phyloP scores from a whole-genome alignment of 805 yeast genomes.

The Kazachstania martiniae region DNA sequence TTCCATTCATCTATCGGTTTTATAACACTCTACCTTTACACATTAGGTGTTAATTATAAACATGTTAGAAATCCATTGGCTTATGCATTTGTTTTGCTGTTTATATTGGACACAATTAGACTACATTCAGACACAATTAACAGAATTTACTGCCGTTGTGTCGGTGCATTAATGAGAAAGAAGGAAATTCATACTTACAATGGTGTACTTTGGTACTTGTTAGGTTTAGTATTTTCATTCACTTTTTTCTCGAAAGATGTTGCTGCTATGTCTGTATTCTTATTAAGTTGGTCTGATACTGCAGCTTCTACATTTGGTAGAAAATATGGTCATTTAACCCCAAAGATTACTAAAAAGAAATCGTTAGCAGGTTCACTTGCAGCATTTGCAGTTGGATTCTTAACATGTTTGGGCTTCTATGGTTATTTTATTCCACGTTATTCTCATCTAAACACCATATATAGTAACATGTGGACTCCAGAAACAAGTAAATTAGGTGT shows the following conservation, averaged over 20 bases:
- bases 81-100: slow-evolving; percentile 44
- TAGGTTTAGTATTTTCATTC: slow-evolving; percentile 70
- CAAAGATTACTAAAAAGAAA: slow-evolving; percentile 61
- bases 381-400: slow-evolving; percentile 64
- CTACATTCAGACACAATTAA: slow-evolving; percentile 55
- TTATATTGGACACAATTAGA: slow-evolving; percentile 57
- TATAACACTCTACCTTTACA: slow-evolving; percentile 62
- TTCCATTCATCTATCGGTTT: slow-evolving; percentile 88
- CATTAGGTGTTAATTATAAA: slow-evolving; percentile 43
- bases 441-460: slow-evolving; percentile 42
- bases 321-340: slow-evolving; percentile 72
- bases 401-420: slow-evolving; percentile 58
- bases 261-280: slow-evolving; percentile 58
- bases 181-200: slow-evolving; percentile 62
- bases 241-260: slow-evolving; percentile 69
- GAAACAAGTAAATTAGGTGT: slow-evolving; percentile 48
- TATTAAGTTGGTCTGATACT: slow-evolving; percentile 94
- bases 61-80: slow-evolving; percentile 53
- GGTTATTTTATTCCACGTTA: slow-evolving; percentile 60
- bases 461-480: slow-evolving; percentile 55
- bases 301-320: slow-evolving; percentile 94
- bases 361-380: slow-evolving; percentile 87
- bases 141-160: slow-evolving; percentile 47
- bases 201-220: slow-evolving; percentile 80
- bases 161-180: slow-evolving; percentile 81